phyloP scores from a whole-genome alignment of 352 stramenopile species.

The Phytopythium aichiense region DNA sequence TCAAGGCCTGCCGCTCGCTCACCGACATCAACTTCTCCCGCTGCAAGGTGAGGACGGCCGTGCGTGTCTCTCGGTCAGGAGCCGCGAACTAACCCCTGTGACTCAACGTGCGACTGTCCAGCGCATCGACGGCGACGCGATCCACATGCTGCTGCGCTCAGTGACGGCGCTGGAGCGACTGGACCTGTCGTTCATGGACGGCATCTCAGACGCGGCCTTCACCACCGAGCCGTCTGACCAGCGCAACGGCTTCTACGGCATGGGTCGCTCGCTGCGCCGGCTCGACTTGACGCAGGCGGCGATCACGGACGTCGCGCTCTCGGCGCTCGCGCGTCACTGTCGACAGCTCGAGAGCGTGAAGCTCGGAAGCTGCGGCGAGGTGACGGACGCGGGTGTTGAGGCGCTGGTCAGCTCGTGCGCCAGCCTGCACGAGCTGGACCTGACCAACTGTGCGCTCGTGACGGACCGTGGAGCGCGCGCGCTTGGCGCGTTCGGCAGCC shows the following conservation, averaged over 20 bases:
- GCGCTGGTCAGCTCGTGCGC: slow-evolving; percentile 49
- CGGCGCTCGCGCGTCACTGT: slow-evolving; percentile 60
- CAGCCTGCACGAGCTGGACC: slow-evolving; percentile 46
- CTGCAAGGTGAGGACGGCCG: slow-evolving; percentile 49
- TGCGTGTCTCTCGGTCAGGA: neutral
- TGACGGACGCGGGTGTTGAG: slow-evolving; percentile 77
- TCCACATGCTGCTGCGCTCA: slow-evolving; percentile 60
- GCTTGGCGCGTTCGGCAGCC: slow-evolving; percentile 45
- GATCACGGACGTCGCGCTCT: slow-evolving; percentile 66
- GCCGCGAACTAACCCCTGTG: neutral
- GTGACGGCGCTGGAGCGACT: slow-evolving; percentile 55
- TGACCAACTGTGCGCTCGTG: slow-evolving; percentile 82
- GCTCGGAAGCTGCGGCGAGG: slow-evolving; percentile 69
- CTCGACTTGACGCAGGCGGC: slow-evolving; percentile 74
- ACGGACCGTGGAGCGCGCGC: slow-evolving; percentile 65
- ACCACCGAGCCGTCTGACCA: slow-evolving; percentile 37
- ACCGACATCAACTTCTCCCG: slow-evolving; percentile 77
- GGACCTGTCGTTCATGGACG: slow-evolving; percentile 83
- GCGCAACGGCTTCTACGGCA: slow-evolving; percentile 36
- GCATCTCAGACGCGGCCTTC: slow-evolving; percentile 63
- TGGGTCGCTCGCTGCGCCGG: slow-evolving; percentile 38
- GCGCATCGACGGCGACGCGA: slow-evolving; percentile 73
- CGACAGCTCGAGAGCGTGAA: slow-evolving; percentile 61
- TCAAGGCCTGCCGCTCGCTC: slow-evolving; percentile 73
- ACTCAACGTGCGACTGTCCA: slow-evolving; percentile 8